Evolutionary conservation across 2,329 filamentous ascomycete genomes (phyloP).

Genomic region (Arthrobotrys iridis): DNA sequence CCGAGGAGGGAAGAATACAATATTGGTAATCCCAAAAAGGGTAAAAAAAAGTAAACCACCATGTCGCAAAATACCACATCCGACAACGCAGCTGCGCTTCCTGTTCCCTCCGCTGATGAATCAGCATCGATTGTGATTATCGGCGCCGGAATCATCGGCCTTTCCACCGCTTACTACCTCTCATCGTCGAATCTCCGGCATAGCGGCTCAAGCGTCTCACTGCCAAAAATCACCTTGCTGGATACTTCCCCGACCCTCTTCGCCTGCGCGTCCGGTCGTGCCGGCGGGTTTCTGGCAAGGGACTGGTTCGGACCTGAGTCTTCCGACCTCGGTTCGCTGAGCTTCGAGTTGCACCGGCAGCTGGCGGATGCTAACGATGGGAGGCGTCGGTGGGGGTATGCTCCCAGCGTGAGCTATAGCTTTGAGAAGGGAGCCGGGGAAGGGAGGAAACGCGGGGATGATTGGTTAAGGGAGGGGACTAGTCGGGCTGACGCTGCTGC

Average conservation of each 20-base stretch:
- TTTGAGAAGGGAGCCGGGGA: slow-evolving; percentile 63
- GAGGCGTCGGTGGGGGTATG: slow-evolving; percentile 66
- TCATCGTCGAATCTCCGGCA: slow-evolving; percentile 60
- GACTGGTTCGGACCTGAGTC: slow-evolving; percentile 75
- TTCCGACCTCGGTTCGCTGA: slow-evolving; percentile 71
- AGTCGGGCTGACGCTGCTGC: slow-evolving; percentile 70
- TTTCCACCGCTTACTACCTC: slow-evolving; percentile 78
- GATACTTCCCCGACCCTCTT: slow-evolving; percentile 72
- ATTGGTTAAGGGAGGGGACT: slow-evolving; percentile 74
- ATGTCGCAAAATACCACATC: slow-evolving; percentile 34
- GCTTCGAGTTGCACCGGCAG: slow-evolving; percentile 74
- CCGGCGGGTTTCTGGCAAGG: slow-evolving; percentile 76
- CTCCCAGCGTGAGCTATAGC: slow-evolving; percentile 70
- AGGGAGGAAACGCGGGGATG: slow-evolving; percentile 66
- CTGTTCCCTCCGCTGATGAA: background rate
- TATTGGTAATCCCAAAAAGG: slow-evolving; percentile 16
- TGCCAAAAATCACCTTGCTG: slow-evolving; percentile 67
- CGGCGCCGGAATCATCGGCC: slow-evolving; percentile 76
- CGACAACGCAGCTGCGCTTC: slow-evolving; percentile 5
- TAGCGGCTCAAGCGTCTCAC: slow-evolving; percentile 61
- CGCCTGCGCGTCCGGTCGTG: slow-evolving; percentile 76
- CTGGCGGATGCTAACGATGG: slow-evolving; percentile 72
- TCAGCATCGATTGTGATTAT: slow-evolving; percentile 69
- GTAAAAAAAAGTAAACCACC: slow-evolving; percentile 18
- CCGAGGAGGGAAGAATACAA: background rate